Evolutionary conservation across 352 stramenopile species (phyloP).

Genomic region (Pythium aphanidermatum): DNA sequence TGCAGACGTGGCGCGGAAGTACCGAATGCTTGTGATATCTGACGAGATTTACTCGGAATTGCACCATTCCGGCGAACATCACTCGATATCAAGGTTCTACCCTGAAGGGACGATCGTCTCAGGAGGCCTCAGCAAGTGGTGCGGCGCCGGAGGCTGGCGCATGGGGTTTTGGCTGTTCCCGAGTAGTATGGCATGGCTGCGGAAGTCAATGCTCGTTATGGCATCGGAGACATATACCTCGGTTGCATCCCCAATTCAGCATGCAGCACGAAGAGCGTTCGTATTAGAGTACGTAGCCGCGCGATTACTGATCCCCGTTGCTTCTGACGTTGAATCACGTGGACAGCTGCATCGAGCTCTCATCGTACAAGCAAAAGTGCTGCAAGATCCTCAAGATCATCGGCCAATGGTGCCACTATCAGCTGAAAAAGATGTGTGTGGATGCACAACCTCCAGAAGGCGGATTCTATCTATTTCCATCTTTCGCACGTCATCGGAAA

Average conservation of each 20-base stretch:
- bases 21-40: conserved; percentile 85
- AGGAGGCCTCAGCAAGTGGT: conserved; percentile 85
- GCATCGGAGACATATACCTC: conserved; percentile 87
- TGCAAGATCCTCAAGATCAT: conserved; percentile 81
- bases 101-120: conserved; percentile 86
- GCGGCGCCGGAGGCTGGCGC: conserved; percentile 79
- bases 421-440: conserved; percentile 82
- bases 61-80: conserved; percentile 60
- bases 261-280: conserved; percentile 76
- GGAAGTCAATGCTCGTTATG: conserved; percentile 86
- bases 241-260: conserved; percentile 79
- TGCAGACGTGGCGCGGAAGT: conserved; percentile 71
- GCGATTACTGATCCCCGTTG: too few species aligned
- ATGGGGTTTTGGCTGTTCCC: conserved; percentile 88
- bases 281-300: conserved; percentile 59
- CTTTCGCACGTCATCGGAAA: conserved; percentile 69
- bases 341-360: conserved; percentile 66
- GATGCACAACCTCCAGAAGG: conserved; percentile 69
- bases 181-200: conserved; percentile 67
- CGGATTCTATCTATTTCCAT: conserved; percentile 83
- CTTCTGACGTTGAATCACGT: not conserved
- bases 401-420: conserved; percentile 71
- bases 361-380: conserved; percentile 76
- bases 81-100: conserved; percentile 84
- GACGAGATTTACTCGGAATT: conserved; percentile 88